These are phyloP conservation scores for Marasmius tenuissimus DNA, from an alignment of 1,284 basidiomycete species.

Conservation along the genomic window DNA sequence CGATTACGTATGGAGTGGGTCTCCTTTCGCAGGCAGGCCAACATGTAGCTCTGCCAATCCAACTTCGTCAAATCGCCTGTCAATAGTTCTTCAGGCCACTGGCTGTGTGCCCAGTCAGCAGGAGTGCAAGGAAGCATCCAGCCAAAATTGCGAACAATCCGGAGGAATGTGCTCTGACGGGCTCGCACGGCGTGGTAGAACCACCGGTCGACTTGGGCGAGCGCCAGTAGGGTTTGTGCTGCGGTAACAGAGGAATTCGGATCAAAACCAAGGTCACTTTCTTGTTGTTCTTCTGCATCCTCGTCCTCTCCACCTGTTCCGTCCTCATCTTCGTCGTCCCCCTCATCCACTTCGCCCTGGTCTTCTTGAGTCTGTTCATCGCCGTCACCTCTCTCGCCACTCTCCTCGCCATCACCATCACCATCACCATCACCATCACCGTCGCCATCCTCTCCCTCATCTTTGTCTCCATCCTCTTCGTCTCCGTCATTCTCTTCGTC, in stretches of 20 bases:
- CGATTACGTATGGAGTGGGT: background rate
- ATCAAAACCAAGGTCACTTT: background rate
- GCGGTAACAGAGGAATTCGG: background rate
- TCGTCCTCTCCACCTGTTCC: background rate
- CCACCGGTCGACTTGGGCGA: background rate
- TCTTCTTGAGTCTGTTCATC: background rate
- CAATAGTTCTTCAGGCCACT: background rate
- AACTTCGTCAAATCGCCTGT: background rate
- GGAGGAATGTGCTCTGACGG: background rate
- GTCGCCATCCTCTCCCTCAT: background rate
- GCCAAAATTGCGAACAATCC: background rate
- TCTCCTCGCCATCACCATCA: background rate
- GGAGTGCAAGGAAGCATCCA: conserved; percentile 1
- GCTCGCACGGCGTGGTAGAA: background rate
- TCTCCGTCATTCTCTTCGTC: background rate
- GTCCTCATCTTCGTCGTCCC: background rate
- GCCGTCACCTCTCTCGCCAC: background rate
- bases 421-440: background rate
- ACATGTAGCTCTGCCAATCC: background rate
- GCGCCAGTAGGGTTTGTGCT: background rate
- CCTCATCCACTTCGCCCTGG: background rate
- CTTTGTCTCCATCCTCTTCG: background rate
- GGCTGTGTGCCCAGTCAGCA: background rate
- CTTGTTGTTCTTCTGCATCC: background rate
- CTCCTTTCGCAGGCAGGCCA: background rate